These are phyloP conservation scores for Sporothrix schenckii DNA, from an alignment of 2,329 filamentous ascomycete species.

Conservation along the genomic window DNA sequence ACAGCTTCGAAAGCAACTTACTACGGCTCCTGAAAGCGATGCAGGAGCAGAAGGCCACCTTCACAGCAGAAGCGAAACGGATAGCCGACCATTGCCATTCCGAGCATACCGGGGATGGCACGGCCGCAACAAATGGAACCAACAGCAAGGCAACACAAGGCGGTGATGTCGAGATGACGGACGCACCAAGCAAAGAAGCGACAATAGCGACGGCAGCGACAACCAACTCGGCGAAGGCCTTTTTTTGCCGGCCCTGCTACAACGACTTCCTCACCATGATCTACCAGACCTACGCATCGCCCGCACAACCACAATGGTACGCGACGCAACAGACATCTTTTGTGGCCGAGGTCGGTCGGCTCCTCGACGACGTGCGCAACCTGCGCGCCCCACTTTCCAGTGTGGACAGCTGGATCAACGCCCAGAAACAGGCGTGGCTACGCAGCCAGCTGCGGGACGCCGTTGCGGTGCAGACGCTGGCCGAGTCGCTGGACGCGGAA, in stretches of 20 bases:
- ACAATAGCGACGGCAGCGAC: slow-evolving; percentile 32
- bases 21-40: slow-evolving; percentile 30
- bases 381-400: slow-evolving; percentile 49
- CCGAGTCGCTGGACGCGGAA: slow-evolving; percentile 33
- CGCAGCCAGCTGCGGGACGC: slow-evolving; percentile 37
- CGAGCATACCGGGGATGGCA: slow-evolving; percentile 22
- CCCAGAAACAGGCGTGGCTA: slow-evolving; percentile 58
- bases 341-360: slow-evolving; percentile 52
- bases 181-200: neutral
- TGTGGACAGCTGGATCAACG: slow-evolving; percentile 55
- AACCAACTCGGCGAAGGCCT: neutral
- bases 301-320: slow-evolving; percentile 55
- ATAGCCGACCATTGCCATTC: slow-evolving; percentile 27
- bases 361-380: slow-evolving; percentile 54
- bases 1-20: slow-evolving; percentile 29
- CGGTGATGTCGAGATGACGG: slow-evolving; percentile 44
- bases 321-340: slow-evolving; percentile 51
- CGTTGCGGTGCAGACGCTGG: slow-evolving; percentile 36
- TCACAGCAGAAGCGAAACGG: slow-evolving; percentile 19
- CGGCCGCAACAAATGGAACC: neutral
- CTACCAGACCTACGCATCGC: slow-evolving; percentile 46
- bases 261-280: slow-evolving; percentile 52
- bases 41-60: slow-evolving; percentile 30
- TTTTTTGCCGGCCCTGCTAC: slow-evolving; percentile 55
- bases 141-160: neutral